Base-by-base conservation (phyloP, 2,329 filamentous ascomycete genomes). In the Boeremia lycopersici region DNA sequence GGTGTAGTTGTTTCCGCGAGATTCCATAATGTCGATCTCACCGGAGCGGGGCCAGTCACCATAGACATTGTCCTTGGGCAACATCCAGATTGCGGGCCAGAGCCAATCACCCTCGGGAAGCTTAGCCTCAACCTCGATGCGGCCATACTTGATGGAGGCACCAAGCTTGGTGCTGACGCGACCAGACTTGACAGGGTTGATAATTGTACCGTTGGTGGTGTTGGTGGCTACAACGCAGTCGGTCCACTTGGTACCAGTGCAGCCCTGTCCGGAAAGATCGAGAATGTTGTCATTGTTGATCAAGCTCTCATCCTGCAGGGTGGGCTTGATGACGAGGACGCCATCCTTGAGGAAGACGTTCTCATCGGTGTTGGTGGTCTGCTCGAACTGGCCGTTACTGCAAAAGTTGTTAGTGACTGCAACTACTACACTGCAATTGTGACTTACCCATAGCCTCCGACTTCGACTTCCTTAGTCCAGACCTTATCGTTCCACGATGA, bases 51-150 rank as follows among this genome's bases (percentile, higher is more conserved):
- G 91, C 91, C 91, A 96, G 1, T 81, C 67, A 1, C 91, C 91
- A 71, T 95, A 96, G 0, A 79, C 86, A 48, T 86, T 81, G 38
- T 87, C 80, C 41, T 85, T 85, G 1, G 91, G 91, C 79, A 95
- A 80, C 89, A 96, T 90, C 89, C 89, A 93, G 67, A 96, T 93
- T n/a, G 90, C 90, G 2, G 91, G 91, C 91, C 91, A 95, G 10
- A 96, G 82, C 91, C 91, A 95, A 77, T 95, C 90, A 48, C 91
- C 91, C 42, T 79, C 74, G 4, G 91, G 90, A 26, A 95, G 77
- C 75, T 88, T 88, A 25, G 91, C 91, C 1, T 83, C 86, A 5
- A 96, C 90, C 71, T 96, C 89, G 47, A 96, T 83, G 38, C 89
- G 88, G 42, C 91, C 91, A 70, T 90, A 96, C 75, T 86, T 90